Evolutionary conservation across 2,329 filamentous ascomycete species (phyloP).

Genomic region (Paraphaeosphaeria sporulosa): DNA sequence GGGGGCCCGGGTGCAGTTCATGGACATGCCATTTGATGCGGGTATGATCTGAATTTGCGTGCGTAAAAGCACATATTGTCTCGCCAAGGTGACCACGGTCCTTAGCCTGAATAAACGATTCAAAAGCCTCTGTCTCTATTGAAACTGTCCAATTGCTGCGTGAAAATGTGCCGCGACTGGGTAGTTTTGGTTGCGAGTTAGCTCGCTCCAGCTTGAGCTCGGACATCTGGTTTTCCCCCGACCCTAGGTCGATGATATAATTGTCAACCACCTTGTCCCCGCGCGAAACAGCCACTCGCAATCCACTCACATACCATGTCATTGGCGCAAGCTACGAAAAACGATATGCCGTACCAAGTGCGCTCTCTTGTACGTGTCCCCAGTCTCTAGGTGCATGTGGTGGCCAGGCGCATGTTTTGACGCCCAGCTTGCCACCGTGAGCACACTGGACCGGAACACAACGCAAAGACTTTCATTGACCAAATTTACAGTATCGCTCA

Average conservation of each 20-base stretch:
- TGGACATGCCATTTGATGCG: background rate
- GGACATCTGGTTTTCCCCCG: constrained; percentile 41
- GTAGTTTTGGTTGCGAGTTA: background rate
- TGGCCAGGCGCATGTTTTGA: background rate
- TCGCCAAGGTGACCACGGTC: background rate
- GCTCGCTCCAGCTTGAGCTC: constrained; percentile 23
- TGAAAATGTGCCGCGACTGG: background rate
- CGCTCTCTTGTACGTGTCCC: constrained; percentile 48
- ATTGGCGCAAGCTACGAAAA: constrained; percentile 44
- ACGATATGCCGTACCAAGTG: constrained; percentile 49
- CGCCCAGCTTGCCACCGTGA: background rate
- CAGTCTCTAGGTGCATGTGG: background rate
- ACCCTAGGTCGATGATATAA: constrained; percentile 43
- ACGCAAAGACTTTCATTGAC: constrained; percentile 13
- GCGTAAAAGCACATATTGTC: background rate
- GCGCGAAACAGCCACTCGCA: constrained; percentile 37
- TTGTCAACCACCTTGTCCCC: constrained; percentile 43
- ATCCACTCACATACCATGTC: constrained; percentile 37
- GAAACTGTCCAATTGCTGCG: background rate
- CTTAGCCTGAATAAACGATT: background rate
- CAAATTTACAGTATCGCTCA: constrained; percentile 77
- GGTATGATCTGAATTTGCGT: background rate
- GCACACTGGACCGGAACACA: background rate
- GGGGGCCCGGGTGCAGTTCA: background rate
- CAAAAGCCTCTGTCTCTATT: background rate